Evolutionary conservation across 2,329 filamentous ascomycete genomes (phyloP).

Genomic region (Penicillium brevicompactum): DNA sequence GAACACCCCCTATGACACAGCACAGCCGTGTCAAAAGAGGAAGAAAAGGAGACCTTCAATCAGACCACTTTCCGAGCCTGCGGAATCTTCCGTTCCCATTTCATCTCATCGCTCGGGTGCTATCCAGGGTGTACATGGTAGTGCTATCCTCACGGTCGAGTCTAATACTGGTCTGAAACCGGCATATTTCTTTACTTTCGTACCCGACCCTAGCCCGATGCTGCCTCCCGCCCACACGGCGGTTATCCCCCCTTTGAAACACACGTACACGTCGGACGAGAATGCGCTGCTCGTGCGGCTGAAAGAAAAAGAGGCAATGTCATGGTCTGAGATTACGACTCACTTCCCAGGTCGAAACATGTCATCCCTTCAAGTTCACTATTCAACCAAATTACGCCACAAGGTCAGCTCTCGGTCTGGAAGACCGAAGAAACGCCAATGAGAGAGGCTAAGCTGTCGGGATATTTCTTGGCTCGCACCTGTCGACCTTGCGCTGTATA

Average conservation of each 20-base stretch:
- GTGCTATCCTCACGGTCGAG: constrained; percentile 12
- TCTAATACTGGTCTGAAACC: constrained; percentile 12
- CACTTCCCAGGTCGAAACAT: constrained; percentile 17
- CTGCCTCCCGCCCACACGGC: background rate
- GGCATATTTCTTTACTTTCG: constrained; percentile 19
- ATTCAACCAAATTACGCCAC: constrained; percentile 19
- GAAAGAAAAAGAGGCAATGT: constrained; percentile 20
- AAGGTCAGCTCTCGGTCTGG: constrained; percentile 9
- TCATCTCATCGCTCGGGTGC: constrained; percentile 7
- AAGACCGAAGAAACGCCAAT: constrained; percentile 6
- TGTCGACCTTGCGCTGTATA: constrained; percentile 4
- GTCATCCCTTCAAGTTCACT: constrained; percentile 17
- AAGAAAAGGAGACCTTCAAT: constrained; percentile 16
- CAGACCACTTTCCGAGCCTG: constrained; percentile 4
- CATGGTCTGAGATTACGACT: constrained; percentile 15
- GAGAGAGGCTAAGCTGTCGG: constrained; percentile 1
- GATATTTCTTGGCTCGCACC: constrained; percentile 2
- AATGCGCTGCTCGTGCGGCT: constrained; percentile 17
- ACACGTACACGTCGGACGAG: constrained; percentile 15
- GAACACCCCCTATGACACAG: constrained; percentile 6
- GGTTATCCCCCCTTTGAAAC: constrained; percentile 1
- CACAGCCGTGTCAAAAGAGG: constrained; percentile 9
- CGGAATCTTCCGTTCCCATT: constrained; percentile 6
- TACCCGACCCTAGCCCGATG: constrained; percentile 14
- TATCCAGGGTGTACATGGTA: constrained; percentile 6